A percentile compares a stretch with the other conserved stretches of the same genome.
Evolutionary conservation across 106 monocot species (phyloP).

Genomic region (Acorus gramineus): DNA sequence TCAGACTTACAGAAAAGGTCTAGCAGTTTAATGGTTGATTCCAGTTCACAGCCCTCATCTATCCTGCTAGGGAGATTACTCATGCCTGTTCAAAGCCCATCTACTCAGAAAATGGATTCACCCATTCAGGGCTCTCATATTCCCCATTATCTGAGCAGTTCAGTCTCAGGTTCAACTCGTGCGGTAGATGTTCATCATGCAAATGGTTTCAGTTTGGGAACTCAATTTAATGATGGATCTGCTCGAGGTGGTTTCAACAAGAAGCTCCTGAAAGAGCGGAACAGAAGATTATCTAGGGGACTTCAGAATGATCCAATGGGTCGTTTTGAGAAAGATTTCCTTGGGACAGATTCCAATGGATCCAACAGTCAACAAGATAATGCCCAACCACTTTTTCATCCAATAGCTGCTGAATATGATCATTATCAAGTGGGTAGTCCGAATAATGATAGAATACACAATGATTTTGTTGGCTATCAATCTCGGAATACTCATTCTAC

Average conservation of each 20-base stretch:
- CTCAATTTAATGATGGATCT: neutral
- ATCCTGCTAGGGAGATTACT: too few relatives aligned
- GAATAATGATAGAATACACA: constrained; percentile 12
- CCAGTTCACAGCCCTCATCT: too few relatives aligned
- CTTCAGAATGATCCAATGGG: constrained; percentile 5
- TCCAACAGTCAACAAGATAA: constrained; percentile 13
- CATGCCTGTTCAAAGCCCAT: too few relatives aligned
- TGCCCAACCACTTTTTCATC: neutral
- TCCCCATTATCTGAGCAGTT: too few relatives aligned
- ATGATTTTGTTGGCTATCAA: constrained; percentile 1
- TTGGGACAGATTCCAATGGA: constrained; percentile 8
- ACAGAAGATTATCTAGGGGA: constrained; percentile 3
- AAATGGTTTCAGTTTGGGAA: neutral
- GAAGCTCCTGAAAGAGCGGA: constrained; percentile 5
- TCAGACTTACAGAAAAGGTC: neutral
- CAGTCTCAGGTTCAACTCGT: too few relatives aligned
- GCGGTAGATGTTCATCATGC: neutral
- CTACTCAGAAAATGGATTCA: too few relatives aligned
- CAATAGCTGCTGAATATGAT: constrained; percentile 9
- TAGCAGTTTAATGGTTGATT: neutral
- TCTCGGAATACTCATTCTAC: neutral
- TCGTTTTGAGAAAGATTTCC: constrained; percentile 2
- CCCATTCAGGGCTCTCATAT: too few relatives aligned
- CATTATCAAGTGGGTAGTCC: constrained; percentile 4
- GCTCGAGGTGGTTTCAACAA: constrained; percentile 2